Percentiles rank a stretch among this genome's conserved stretches.
Conservation (phyloP, 2,329 filamentous ascomycete genomes). For the Colletotrichum salicis region DNA sequence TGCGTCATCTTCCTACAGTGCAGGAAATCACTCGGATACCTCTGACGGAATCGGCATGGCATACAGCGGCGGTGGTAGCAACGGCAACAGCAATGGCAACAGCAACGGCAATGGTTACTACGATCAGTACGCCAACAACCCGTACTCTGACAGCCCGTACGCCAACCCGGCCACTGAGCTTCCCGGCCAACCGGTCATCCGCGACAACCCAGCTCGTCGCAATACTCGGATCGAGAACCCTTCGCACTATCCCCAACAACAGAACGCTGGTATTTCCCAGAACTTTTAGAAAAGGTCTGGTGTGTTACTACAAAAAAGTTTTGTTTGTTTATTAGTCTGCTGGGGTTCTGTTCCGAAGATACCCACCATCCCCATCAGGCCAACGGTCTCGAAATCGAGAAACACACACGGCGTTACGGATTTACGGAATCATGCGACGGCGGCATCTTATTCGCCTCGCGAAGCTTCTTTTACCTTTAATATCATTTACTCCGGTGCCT, state of each 20-base stretch:
- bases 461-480: conserved; percentile 19
- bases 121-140: conserved; percentile 69
- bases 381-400: conserved; percentile 12
- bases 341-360: conserved; percentile 33
- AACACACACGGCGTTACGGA: conserved; percentile 22
- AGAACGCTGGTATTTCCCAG: conserved; percentile 94
- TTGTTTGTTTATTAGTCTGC: conserved; percentile 18
- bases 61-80: conserved; percentile 47
- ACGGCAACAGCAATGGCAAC: conserved; percentile 52
- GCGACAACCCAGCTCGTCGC: conserved; percentile 89
- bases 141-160: conserved; percentile 61
- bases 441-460: neutral
- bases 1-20: conserved; percentile 94
- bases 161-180: conserved; percentile 54
- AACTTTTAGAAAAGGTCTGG: conserved; percentile 75
- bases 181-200: conserved; percentile 80
- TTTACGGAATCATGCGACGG: conserved; percentile 17
- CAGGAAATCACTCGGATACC: conserved; percentile 77
- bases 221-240: conserved; percentile 96
- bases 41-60: conserved; percentile 64
- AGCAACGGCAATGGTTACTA: conserved; percentile 62
- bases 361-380: conserved; percentile 29
- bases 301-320: neutral
- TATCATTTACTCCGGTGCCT: conserved; percentile 5
- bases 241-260: conserved; percentile 88